These are phyloP conservation scores for Cucumis melo DNA, from an alignment of 306 rosid species.

Conservation along the genomic window DNA sequence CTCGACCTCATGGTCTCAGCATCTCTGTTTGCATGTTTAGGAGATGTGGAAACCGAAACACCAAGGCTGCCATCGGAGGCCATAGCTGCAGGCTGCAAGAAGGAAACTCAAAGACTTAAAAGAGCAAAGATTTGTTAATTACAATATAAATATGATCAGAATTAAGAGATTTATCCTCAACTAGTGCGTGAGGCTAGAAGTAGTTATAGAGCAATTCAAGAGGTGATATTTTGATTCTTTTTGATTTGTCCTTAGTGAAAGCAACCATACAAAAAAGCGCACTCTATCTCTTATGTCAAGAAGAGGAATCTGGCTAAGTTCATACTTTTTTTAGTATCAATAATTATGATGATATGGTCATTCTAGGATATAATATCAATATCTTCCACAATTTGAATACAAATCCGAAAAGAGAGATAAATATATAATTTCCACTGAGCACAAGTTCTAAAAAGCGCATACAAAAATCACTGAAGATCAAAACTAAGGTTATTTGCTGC, in stretches of 20 bases:
- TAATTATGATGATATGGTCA: background rate
- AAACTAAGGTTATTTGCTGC: background rate
- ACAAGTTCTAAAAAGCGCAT: background rate
- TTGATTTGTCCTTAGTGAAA: slow-evolving; percentile 17
- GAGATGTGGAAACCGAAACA: slow-evolving; percentile 19
- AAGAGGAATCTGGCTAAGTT: background rate
- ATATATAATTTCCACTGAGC: background rate
- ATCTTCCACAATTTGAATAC: background rate
- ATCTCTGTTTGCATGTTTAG: slow-evolving; percentile 26
- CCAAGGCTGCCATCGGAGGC: background rate
- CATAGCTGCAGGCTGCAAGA: slow-evolving; percentile 4
- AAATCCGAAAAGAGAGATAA: background rate
- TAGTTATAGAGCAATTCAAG: slow-evolving; percentile 8
- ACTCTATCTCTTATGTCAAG: background rate
- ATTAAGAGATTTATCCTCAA: slow-evolving; percentile 2
- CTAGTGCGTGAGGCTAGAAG: slow-evolving; percentile 13
- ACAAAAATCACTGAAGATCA: background rate
- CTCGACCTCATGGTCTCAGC: slow-evolving; percentile 10
- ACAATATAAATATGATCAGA: background rate
- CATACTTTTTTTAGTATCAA: background rate
- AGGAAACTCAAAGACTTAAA: background rate
- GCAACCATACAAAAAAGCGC: slow-evolving; percentile 1
- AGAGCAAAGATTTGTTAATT: background rate
- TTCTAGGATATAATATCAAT: background rate
- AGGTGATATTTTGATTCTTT: slow-evolving; percentile 7